Conservation (phyloP, 768 basidiomycete species). For the Lactarius hengduanensis region DNA sequence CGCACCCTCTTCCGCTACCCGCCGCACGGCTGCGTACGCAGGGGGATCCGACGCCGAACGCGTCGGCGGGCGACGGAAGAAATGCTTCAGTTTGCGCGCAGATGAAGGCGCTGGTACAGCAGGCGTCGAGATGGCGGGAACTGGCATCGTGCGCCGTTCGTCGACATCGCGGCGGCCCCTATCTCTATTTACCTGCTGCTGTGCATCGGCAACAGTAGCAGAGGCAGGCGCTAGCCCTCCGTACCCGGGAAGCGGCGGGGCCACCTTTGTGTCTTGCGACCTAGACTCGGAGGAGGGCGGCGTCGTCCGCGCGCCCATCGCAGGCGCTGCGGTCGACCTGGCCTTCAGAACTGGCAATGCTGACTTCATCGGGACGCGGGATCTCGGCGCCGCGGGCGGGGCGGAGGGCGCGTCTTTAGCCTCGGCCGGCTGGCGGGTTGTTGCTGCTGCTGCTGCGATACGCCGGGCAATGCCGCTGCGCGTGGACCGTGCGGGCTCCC, state of each 20-base stretch:
- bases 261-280: not conserved
- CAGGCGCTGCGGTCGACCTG: not conserved
- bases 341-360: conserved; percentile 12
- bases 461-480: conserved; percentile 17
- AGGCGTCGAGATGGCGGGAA: not conserved
- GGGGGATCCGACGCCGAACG: conserved; percentile 24
- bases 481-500: conserved; percentile 7
- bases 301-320: not conserved
- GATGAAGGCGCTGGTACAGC: not conserved
- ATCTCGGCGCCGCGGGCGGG: not conserved
- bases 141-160: not conserved
- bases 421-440: not conserved
- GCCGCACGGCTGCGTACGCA: not conserved
- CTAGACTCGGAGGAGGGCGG: not conserved
- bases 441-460: not conserved
- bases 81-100: conserved; percentile 14
- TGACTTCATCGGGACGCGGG: conserved; percentile 11
- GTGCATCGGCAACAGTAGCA: not conserved
- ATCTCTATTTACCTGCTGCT: not conserved
- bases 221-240: not conserved
- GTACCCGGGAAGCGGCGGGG: not conserved
- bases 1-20: not conserved
- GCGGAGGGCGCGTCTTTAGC: not conserved
- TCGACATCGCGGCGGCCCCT: not conserved
- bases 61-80: conserved; percentile 23